Conservation (phyloP, 129 eudicot genomes). For the Erigeron canadensis region DNA sequence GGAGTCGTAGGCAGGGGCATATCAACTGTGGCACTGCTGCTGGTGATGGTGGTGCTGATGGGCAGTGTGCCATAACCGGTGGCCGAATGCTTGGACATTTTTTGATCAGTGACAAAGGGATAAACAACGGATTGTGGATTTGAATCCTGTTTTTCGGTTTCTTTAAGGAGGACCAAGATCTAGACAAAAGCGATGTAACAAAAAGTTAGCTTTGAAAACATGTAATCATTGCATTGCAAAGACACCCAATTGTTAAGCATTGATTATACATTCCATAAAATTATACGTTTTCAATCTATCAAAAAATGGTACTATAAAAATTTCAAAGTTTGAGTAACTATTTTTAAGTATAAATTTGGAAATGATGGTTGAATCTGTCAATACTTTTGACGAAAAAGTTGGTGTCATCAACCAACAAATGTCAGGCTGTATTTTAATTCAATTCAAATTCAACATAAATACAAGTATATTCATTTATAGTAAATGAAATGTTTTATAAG, state of each 20-base stretch:
- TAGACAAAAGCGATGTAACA: background rate
- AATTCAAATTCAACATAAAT: background rate
- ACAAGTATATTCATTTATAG: background rate
- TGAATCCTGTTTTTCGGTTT: background rate
- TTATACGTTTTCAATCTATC: background rate
- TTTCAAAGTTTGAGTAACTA: background rate
- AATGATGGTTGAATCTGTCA: slow-evolving; percentile 31
- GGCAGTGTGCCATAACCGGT: slow-evolving; percentile 42
- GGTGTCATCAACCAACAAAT: slow-evolving; percentile 19
- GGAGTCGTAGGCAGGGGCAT: slow-evolving; percentile 18
- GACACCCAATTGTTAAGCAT: background rate
- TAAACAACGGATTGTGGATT: background rate
- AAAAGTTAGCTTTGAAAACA: background rate
- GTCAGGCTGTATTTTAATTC: slow-evolving; percentile 18
- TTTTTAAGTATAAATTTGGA: slow-evolving; percentile 27
- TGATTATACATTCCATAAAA: background rate
- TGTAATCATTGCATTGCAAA: slow-evolving; percentile 11
- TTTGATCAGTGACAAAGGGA: slow-evolving; percentile 5
- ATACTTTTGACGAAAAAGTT: slow-evolving; percentile 1
- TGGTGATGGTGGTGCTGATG: slow-evolving; percentile 21
- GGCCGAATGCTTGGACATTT: slow-evolving; percentile 39
- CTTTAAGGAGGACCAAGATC: background rate
- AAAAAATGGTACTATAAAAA: slow-evolving; percentile 15
- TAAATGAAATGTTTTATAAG: background rate
- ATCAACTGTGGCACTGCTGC: slow-evolving; percentile 5